Evolutionary conservation across 441 rosid genomes (phyloP).

Genomic region (Populus tomentosa): DNA sequence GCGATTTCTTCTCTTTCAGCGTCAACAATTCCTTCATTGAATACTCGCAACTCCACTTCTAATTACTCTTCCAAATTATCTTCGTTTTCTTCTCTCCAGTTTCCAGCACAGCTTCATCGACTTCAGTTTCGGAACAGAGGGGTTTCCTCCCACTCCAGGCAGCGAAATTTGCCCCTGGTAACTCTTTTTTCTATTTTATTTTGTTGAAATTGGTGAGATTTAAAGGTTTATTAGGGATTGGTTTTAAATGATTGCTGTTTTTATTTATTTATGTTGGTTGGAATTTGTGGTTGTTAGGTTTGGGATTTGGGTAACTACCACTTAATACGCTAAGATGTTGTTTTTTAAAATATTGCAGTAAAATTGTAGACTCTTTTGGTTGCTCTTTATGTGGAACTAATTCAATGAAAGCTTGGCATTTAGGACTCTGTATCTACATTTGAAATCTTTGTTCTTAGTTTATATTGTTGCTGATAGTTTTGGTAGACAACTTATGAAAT

Average conservation of each 20-base stretch:
- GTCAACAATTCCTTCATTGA: conserved; percentile 37
- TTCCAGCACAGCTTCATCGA: conserved; percentile 34
- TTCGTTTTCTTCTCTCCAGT: conserved; percentile 35
- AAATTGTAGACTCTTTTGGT: background rate
- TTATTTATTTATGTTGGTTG: background rate
- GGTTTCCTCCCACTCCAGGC: conserved; percentile 32
- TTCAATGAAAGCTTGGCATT: background rate
- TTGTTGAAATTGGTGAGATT: background rate
- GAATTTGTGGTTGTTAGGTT: background rate
- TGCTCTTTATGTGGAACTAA: background rate
- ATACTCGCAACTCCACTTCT: conserved; percentile 8
- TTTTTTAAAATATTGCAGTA: too few species aligned
- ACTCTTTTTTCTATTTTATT: conserved; percentile 10
- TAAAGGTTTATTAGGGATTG: background rate
- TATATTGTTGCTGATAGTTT: background rate
- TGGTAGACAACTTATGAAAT: background rate
- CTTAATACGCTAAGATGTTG: background rate
- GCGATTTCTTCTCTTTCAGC: conserved; percentile 46
- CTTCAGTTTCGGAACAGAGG: conserved; percentile 28
- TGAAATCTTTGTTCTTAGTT: background rate
- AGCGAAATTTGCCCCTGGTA: conserved; percentile 35
- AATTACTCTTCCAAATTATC: conserved; percentile 24
- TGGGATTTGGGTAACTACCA: background rate
- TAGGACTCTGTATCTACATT: background rate
- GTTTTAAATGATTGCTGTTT: background rate